Conservation (phyloP, 2,329 filamentous ascomycete genomes). For the Aphanocladium album region DNA sequence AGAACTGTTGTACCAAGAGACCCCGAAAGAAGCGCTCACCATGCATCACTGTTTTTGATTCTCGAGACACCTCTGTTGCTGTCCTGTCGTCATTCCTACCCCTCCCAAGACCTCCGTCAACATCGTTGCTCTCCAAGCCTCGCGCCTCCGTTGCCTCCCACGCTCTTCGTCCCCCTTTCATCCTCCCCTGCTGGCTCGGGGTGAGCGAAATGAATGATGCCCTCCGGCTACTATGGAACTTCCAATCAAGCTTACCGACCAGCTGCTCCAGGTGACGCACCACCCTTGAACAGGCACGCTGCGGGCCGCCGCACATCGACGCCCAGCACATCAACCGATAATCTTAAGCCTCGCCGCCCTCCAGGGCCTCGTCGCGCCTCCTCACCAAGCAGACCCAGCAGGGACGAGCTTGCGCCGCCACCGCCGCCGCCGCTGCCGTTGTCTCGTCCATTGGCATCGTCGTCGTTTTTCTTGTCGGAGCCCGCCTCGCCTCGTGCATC, state of each 20-base stretch:
- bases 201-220: constrained; percentile 5
- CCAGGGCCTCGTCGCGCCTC: constrained; percentile 22
- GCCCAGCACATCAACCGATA: constrained; percentile 7
- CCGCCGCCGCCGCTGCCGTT: constrained; percentile 7
- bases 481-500: not conserved
- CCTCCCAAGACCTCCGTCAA: too few species aligned
- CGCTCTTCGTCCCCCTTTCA: not conserved
- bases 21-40: not conserved
- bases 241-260: not conserved
- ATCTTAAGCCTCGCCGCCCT: constrained; percentile 14
- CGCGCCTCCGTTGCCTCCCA: not conserved
- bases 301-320: constrained; percentile 9
- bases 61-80: not conserved
- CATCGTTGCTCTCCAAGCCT: not conserved
- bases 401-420: not conserved
- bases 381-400: constrained; percentile 16
- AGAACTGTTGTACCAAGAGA: not conserved
- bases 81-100: not conserved
- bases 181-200: not conserved
- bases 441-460: constrained; percentile 13
- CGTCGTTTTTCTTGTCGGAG: constrained; percentile 7
- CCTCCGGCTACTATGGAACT: not conserved
- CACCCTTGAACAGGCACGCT: constrained; percentile 1
- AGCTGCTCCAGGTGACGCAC: not conserved
- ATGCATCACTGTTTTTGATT: not conserved